Evolutionary conservation across 805 yeast species (phyloP).

Genomic region (Lipomyces sp.): DNA sequence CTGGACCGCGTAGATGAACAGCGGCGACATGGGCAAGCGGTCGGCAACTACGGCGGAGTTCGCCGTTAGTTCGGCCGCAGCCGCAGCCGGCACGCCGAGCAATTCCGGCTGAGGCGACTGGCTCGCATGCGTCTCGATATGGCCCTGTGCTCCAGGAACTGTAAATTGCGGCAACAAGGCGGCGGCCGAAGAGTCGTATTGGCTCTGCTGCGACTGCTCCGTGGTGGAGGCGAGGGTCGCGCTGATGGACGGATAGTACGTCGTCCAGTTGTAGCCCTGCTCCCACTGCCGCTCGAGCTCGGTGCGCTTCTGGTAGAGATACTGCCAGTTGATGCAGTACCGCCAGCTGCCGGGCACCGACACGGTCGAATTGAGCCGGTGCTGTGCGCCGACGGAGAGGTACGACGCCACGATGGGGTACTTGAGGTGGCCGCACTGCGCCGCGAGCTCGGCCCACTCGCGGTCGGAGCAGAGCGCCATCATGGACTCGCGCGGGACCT

Average conservation of each 20-base stretch:
- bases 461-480: background rate
- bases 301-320: slow-evolving; percentile 7
- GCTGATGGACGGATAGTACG: slow-evolving; percentile 3
- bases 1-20: slow-evolving; percentile 46
- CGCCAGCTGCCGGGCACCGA: background rate
- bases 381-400: too few species aligned
- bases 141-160: too few species aligned
- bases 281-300: slow-evolving; percentile 8
- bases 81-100: too few species aligned
- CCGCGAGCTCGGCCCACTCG: background rate
- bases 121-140: too few species aligned
- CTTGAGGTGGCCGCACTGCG: background rate
- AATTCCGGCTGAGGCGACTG: too few species aligned
- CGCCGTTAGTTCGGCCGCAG: too few species aligned
- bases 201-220: background rate
- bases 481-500: background rate
- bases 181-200: background rate
- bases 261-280: background rate
- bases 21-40: background rate
- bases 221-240: background rate
- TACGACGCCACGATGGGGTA: background rate
- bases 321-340: slow-evolving; percentile 10
- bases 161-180: too few species aligned
- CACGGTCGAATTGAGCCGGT: background rate
- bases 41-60: background rate